Evolutionary conservation across 2,329 filamentous ascomycete species (phyloP).

Genomic region (Penicillium janthinellum): DNA sequence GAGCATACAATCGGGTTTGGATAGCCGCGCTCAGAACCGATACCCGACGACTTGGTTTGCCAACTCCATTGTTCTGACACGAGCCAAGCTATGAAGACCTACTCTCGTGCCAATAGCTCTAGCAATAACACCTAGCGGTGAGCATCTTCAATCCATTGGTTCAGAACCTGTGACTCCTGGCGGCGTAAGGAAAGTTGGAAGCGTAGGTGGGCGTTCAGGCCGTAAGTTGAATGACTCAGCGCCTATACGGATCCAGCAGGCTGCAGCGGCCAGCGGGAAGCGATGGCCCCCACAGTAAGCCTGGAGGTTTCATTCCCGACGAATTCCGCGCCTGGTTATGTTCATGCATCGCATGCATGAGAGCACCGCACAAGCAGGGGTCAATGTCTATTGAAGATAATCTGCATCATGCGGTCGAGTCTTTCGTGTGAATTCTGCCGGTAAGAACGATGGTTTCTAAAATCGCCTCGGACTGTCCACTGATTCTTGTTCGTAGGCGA

Average conservation of each 20-base stretch:
- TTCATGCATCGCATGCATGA: neutral
- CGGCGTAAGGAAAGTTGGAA: no score
- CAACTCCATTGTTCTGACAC: no score
- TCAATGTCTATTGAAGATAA: neutral
- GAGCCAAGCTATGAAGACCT: neutral
- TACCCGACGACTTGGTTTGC: neutral
- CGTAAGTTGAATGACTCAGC: neutral
- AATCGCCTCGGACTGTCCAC: neutral
- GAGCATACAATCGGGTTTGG: neutral
- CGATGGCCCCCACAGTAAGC: neutral
- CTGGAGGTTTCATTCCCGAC: neutral
- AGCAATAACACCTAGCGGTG: no score
- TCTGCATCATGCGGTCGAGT: conserved; percentile 10
- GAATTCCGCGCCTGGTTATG: neutral
- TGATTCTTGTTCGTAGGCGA: conserved; percentile 10
- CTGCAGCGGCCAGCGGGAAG: no score
- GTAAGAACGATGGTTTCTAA: neutral
- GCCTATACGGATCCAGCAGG: no score
- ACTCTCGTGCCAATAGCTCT: no score
- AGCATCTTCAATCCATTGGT: no score
- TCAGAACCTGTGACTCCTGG: no score
- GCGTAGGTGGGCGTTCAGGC: no score
- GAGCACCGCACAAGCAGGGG: neutral
- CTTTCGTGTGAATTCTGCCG: conserved; percentile 15
- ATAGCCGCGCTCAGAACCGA: neutral